Evolutionary conservation across 2,329 filamentous ascomycete genomes (phyloP), one percentile per base, ranked within the genome.

Genomic region (Xylaria polymorpha): DNA sequence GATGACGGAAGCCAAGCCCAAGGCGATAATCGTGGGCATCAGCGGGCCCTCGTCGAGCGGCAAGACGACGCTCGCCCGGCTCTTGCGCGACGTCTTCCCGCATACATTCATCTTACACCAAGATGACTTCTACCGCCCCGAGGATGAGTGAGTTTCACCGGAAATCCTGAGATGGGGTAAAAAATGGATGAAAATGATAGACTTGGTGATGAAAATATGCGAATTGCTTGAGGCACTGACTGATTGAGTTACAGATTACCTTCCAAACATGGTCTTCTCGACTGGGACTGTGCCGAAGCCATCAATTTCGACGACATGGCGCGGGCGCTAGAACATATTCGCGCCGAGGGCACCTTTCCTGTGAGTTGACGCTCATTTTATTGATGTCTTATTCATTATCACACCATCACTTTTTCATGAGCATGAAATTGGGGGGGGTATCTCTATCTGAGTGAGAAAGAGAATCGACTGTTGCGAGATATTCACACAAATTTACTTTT

Each of bases 91-190:
- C 77, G 90, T 97, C 73, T 94, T 98, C 76, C 90, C 90, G 9
- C 84, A 86, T 73, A 86, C 90, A 18, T 95, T 94, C 77, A 92
- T 98, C 76, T 86, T 99, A 25, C 96, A 99, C 79, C 90, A 97
- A 79, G 96, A 99, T 83, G 96, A 99, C 81, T 99, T 98, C 79
- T 99, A 97, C 83, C 90, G 89, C 72, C 85, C 92, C 0, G 95
- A 98, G 78, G 82, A 86, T 37, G 86, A 94, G 87, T 93, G 76
- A 77, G 86, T 81, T 81, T 2, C 3, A 32, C 3, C 10, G 14
- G 50, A 10, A 29, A 7, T 48, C 6, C 37, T n/a, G 63, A 8
- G 12, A 32, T 44, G 10, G 15, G 15, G 43, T 22, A 56, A 15
- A 14, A 56, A 18, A 25, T 6, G 32, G 8, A 25, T 50, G 39